phyloP scores from a whole-genome alignment of 768 basidiomycete species.

The Stropharia rugosoannulata region DNA sequence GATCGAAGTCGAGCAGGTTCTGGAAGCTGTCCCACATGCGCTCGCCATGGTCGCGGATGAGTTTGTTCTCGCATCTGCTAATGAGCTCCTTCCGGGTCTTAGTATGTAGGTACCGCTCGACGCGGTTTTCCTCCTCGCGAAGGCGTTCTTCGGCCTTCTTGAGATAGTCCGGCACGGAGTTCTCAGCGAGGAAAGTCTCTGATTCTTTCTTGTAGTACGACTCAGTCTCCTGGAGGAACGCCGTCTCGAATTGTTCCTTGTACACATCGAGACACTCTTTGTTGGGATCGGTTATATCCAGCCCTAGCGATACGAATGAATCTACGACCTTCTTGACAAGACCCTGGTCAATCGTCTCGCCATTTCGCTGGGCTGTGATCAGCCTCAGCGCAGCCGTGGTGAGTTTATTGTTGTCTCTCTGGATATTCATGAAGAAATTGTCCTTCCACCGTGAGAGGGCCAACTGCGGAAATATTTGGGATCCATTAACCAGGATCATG shows the following conservation, averaged over 20 bases:
- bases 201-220: constrained; percentile 94
- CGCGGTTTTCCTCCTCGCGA: constrained; percentile 93
- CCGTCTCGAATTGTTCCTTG: constrained; percentile 86
- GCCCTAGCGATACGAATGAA: constrained; percentile 94
- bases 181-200: constrained; percentile 87
- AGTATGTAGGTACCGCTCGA: constrained; percentile 92
- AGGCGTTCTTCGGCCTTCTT: constrained; percentile 95
- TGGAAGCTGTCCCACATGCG: constrained; percentile 98
- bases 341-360: constrained; percentile 92
- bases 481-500: neutral
- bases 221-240: constrained; percentile 89
- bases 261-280: constrained; percentile 96
- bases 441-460: constrained; percentile 95
- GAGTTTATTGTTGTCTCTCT: constrained; percentile 77
- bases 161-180: constrained; percentile 93
- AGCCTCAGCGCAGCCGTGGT: constrained; percentile 85
- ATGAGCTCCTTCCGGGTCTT: constrained; percentile 86
- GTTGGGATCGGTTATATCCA: constrained; percentile 90
- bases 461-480: constrained; percentile 48
- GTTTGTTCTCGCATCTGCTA: constrained; percentile 88
- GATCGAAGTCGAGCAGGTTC: constrained; percentile 86
- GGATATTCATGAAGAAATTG: constrained; percentile 86
- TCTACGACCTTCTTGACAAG: constrained; percentile 98
- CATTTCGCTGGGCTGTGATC: constrained; percentile 92
- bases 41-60: constrained; percentile 88